Evolutionary conservation across 768 basidiomycete genomes (phyloP).

Genomic region (Clitopilus hobsonii): DNA sequence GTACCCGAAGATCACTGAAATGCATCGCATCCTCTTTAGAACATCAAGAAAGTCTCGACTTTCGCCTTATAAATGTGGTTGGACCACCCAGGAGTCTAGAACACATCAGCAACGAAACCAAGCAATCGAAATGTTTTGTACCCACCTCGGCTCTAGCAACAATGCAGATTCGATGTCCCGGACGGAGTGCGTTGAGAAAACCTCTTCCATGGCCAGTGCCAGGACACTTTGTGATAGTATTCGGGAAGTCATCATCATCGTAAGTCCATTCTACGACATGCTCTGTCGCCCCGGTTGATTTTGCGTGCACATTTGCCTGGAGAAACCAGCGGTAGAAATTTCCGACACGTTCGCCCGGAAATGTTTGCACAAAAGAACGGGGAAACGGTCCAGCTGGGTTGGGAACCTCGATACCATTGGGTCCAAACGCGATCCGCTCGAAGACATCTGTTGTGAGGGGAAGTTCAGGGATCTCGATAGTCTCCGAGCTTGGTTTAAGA

Average conservation of each 20-base stretch:
- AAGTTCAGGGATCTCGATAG: background rate
- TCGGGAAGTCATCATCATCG: background rate
- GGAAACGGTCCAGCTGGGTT: background rate
- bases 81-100: background rate
- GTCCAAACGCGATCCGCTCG: background rate
- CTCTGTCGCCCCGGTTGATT: background rate
- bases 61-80: background rate
- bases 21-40: too few species aligned
- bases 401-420: background rate
- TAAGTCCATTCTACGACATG: background rate
- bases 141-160: background rate
- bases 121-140: background rate
- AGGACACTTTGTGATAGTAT: background rate
- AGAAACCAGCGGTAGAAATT: background rate
- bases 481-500: background rate
- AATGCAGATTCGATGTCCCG: background rate
- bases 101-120: background rate
- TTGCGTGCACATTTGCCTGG: background rate
- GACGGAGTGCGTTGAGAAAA: background rate
- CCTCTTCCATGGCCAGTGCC: background rate
- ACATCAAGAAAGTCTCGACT: background rate
- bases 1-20: too few species aligned
- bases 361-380: background rate
- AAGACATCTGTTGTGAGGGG: too few species aligned
- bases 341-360: background rate